Evolutionary conservation across 192 early-diverging fungal species (phyloP).

Genomic region (Coemansia sp.): DNA sequence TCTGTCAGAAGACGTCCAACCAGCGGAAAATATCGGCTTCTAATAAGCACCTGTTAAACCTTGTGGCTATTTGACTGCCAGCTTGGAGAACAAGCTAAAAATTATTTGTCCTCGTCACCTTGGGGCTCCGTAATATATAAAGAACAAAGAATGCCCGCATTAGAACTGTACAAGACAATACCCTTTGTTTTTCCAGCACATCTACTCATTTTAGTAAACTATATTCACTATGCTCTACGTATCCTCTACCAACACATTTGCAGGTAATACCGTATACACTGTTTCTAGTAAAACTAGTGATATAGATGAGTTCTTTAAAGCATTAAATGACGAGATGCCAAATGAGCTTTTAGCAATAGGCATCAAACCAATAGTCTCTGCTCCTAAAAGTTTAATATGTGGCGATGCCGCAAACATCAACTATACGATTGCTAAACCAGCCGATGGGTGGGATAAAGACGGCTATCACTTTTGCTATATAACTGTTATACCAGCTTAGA

Average conservation of each 20-base stretch:
- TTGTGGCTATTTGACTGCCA: background rate
- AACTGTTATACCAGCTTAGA: background rate
- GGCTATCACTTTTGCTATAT: conserved; percentile 3
- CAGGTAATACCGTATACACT: background rate
- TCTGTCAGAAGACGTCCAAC: background rate
- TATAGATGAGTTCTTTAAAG: background rate
- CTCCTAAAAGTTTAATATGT: background rate
- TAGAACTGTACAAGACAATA: background rate
- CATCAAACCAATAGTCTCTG: background rate
- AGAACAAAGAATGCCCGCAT: background rate
- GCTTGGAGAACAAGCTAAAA: background rate
- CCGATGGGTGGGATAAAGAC: background rate
- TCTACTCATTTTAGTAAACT: background rate
- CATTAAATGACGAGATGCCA: background rate
- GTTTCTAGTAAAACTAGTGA: background rate
- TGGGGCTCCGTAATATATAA: background rate
- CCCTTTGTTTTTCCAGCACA: background rate
- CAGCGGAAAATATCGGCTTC: background rate
- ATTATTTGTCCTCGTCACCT: background rate
- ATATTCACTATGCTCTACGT: background rate
- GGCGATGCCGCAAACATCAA: background rate
- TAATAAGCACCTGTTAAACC: background rate
- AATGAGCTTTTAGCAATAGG: background rate
- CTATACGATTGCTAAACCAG: background rate
- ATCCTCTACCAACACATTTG: background rate